These are phyloP conservation scores for Aspergillus sp. DNA, from an alignment of 2,329 filamentous ascomycete genomes.

Conservation along the genomic window DNA sequence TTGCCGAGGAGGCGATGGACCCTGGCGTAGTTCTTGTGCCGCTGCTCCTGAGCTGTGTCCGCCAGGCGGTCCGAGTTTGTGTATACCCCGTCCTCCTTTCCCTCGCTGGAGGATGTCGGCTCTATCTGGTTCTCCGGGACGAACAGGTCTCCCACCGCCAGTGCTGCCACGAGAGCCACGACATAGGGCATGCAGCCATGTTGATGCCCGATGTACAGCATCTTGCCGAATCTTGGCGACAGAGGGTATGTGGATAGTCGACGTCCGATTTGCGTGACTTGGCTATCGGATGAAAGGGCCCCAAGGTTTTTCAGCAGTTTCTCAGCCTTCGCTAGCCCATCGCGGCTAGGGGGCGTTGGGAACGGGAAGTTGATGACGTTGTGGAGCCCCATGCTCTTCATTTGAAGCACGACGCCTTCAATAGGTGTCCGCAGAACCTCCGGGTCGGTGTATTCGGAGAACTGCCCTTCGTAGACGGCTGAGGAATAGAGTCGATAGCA, in stretches of 20 bases:
- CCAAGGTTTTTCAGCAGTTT: constrained; percentile 77
- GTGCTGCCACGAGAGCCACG: constrained; percentile 75
- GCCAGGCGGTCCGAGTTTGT: constrained; percentile 60
- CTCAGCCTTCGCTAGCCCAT: constrained; percentile 72
- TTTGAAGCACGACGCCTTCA: constrained; percentile 81
- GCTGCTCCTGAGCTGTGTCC: constrained; percentile 58
- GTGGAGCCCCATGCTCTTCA: constrained; percentile 89
- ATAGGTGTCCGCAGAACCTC: constrained; percentile 87
- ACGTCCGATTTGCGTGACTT: constrained; percentile 68
- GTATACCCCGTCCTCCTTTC: constrained; percentile 37
- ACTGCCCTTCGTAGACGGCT: constrained; percentile 80
- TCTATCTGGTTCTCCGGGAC: constrained; percentile 71
- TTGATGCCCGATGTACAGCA: constrained; percentile 77
- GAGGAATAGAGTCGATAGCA: constrained; percentile 93
- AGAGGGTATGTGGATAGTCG: constrained; percentile 84
- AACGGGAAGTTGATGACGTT: constrained; percentile 93
- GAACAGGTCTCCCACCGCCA: constrained; percentile 84
- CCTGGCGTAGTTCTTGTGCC: constrained; percentile 56
- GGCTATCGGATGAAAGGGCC: constrained; percentile 61
- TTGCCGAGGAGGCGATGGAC: constrained; percentile 71
- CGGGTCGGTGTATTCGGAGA: constrained; percentile 73
- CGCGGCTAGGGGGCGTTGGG: constrained; percentile 73
- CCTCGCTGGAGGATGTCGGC: constrained; percentile 42
- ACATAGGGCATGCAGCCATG: constrained; percentile 77
- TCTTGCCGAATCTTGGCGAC: constrained; percentile 81